Evolutionary conservation across 768 basidiomycete genomes (phyloP).

Genomic region (Mycena olivaceomarginata): DNA sequence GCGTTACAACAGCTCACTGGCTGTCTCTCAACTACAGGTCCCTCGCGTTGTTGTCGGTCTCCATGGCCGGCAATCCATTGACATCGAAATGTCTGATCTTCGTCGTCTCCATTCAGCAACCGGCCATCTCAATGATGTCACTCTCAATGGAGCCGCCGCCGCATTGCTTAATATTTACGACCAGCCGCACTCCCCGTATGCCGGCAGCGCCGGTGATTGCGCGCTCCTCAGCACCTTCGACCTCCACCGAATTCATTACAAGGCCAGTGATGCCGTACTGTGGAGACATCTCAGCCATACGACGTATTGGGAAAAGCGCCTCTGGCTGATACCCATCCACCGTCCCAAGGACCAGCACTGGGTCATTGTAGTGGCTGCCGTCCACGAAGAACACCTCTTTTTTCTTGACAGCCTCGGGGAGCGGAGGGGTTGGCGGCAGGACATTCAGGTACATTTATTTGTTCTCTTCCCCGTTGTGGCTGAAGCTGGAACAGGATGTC

Average conservation of each 20-base stretch:
- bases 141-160: conserved; percentile 50
- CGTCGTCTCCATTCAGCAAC: neutral
- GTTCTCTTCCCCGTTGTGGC: neutral
- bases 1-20: too few species aligned
- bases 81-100: conserved; percentile 10
- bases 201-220: neutral
- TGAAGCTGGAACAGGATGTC: neutral
- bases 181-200: neutral
- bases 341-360: conserved; percentile 51
- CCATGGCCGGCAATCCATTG: neutral
- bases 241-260: conserved; percentile 43
- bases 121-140: conserved; percentile 48
- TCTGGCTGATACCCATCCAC: conserved; percentile 64
- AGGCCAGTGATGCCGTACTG: conserved; percentile 38
- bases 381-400: conserved; percentile 37
- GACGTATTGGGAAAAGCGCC: conserved; percentile 53
- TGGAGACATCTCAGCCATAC: conserved; percentile 45
- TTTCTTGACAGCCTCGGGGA: conserved; percentile 57
- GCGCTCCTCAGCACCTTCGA: conserved; percentile 46
- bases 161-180: conserved; percentile 39
- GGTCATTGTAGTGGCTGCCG: conserved; percentile 52
- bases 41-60: neutral
- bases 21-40: too few species aligned
- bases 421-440: conserved; percentile 19
- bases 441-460: neutral